Evolutionary conservation across 352 stramenopile genomes (phyloP), one percentile per base, ranked within the genome.

Genomic region (Phytophthora cryptogea): DNA sequence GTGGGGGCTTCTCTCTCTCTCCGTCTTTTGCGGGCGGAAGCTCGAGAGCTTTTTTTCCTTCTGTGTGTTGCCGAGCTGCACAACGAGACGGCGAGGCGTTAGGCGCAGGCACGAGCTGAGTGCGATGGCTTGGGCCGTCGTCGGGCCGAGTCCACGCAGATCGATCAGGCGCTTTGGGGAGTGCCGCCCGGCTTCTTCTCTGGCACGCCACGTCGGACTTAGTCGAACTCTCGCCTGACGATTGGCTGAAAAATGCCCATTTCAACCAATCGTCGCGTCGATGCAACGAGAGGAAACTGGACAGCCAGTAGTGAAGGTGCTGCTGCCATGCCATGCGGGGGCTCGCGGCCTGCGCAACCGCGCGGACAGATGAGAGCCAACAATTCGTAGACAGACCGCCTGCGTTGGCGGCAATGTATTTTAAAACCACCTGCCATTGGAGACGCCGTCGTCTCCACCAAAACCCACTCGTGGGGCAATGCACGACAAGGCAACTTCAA

Each of bases 201-300:
- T 60, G 7, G 31, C 55, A 51, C 46, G 26, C 52, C 17, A 14
- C 20, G 13, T 52, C 54, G 55, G n/a, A 69, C 31, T 63, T 66
- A 70, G 27, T 10, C 20, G 17, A 13, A 26, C 13, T 28, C 2
- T 2, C 11, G 3, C 33, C 45, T 13, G 32, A 10, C 32, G 11
- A 72, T 72, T 72, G 64, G 64, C 32, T 57, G 32, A 62, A 65
- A 66, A 35, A 13, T 35, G 32, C 6, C 11, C 9, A 2, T 39
- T 39, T 39, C 33, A 39, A 7, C 33, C 33, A 39, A 39, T 39
- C 11, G 33, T n/a, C 33, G 11, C 7, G 11, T 16, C 11, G 33
- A 2, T 14, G 8, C 0, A 9, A 5, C 1, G 32, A 36, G 32
- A 36, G 32, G 32, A 36, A 23, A 36, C 32, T 36, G 32, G 32